Conservation (phyloP, 352 stramenopile species). For the Pythium brachiatum region DNA sequence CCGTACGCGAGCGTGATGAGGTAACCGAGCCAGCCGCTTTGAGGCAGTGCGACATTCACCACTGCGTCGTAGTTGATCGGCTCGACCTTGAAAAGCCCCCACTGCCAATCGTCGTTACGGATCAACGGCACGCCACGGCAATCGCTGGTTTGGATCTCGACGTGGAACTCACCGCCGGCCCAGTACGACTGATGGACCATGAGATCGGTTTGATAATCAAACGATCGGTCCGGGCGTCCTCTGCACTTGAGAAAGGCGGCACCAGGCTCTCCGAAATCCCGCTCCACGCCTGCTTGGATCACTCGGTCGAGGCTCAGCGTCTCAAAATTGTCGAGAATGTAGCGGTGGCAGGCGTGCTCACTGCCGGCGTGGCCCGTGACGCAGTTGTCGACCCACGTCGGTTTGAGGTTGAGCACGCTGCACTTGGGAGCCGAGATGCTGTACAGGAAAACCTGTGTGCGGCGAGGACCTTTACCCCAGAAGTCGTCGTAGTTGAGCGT, state of each 20-base stretch:
- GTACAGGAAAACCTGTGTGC: constrained; percentile 29
- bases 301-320: constrained; percentile 28
- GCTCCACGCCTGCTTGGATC: constrained; percentile 36
- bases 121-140: constrained; percentile 43
- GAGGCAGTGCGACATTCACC: constrained; percentile 44
- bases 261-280: constrained; percentile 42
- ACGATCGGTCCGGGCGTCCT: constrained; percentile 34
- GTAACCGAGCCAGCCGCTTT: constrained; percentile 37
- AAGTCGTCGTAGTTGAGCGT: constrained; percentile 36
- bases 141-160: constrained; percentile 58
- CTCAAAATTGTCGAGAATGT: constrained; percentile 57
- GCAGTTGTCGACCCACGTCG: constrained; percentile 27
- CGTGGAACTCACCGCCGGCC: constrained; percentile 44
- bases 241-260: constrained; percentile 50
- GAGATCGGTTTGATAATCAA: constrained; percentile 60
- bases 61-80: constrained; percentile 36
- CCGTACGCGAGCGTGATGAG: constrained; percentile 43
- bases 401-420: constrained; percentile 31
- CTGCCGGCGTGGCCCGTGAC: constrained; percentile 24
- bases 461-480: constrained; percentile 31
- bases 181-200: constrained; percentile 59
- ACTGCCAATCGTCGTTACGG: constrained; percentile 38
- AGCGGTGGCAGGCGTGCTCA: constrained; percentile 35
- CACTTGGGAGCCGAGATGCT: constrained; percentile 38
- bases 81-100: constrained; percentile 46